Base-by-base conservation (phyloP, 2,329 filamentous ascomycete species). In the Nannizzia gypsea region DNA sequence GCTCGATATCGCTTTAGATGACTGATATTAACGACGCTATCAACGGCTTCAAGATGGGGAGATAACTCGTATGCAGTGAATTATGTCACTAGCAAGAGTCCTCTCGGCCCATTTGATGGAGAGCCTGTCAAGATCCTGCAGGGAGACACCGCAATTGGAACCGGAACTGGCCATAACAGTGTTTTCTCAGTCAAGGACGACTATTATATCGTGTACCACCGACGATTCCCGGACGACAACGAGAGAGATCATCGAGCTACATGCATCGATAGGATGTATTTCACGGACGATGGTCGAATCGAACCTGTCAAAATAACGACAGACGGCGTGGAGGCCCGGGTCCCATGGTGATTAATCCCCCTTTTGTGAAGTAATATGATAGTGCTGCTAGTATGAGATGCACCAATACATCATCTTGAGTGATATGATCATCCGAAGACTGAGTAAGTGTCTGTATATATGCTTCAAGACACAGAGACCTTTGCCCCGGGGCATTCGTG, bases 231-330 rank as follows among this genome's bases (percentile, higher is more conserved):
- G 2, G 73, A 74, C 61, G 75, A 78, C 54, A 73, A 70, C 0
- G 72, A 74, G 59, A 73, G 72, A 36, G 77, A 80, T 61, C 75
- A 80, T 65, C 76, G 78, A 2, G 72, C 76, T 15, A 67, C 76
- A 2, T 76, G 76, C 36, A 78, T 79, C 57, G 78, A 80, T 64
- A 72, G 76, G 15, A 76, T 80, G 71, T 70, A 74, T 62, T 80
- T 80, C 62, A 72, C 76, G 61, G 69, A 70, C 0, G 67, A 75
- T 34, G 76, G 74, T 17, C 75, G 72, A 40, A 78, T 79, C 44
- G 64, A 69, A 50, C 71, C 72, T 0, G 69, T 80, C 3, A 68
- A 66, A 44, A 79, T 80, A 57, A 71, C 69, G 1, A 63, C 48
- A 0, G 66, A 68, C 38, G 67, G 69, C 1, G 69, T 70, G 0